phyloP scores from a whole-genome alignment of 129 eudicot species.

The Escallonia herrerae region DNA sequence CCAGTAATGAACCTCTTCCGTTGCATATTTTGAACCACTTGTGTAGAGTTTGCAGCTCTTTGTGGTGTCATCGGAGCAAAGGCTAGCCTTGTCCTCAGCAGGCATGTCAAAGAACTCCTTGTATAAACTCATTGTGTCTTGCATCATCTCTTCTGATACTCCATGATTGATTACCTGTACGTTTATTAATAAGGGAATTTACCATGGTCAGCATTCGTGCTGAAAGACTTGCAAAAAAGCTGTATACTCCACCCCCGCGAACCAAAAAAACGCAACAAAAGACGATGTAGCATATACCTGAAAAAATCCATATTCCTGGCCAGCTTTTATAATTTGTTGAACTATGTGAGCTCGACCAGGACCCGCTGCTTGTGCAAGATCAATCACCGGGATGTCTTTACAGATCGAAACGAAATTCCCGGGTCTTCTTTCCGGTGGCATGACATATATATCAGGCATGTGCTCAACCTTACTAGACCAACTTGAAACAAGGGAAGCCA shows the following conservation, averaged over 20 bases:
- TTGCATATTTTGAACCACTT: slow-evolving; percentile 20
- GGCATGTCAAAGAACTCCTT: slow-evolving; percentile 38
- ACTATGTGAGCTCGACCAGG: slow-evolving; percentile 10
- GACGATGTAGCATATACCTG: slow-evolving; percentile 26
- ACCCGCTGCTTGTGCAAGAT: slow-evolving; percentile 16
- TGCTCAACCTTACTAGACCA: slow-evolving; percentile 39
- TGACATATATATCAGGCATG: slow-evolving; percentile 34
- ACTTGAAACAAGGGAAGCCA: slow-evolving; percentile 21
- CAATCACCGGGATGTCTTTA: slow-evolving; percentile 39
- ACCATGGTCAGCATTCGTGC: too few relatives aligned
- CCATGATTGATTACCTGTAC: slow-evolving; percentile 41
- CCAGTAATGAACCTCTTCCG: slow-evolving; percentile 26
- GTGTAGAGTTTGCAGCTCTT: slow-evolving; percentile 28
- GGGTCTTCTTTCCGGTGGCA: slow-evolving; percentile 45
- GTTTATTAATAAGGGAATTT: too few relatives aligned
- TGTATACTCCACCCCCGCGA: too few relatives aligned
- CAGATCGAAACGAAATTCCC: slow-evolving; percentile 17
- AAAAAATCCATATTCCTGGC: slow-evolving; percentile 40
- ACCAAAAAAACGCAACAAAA: too few relatives aligned
- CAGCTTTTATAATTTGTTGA: slow-evolving; percentile 29
- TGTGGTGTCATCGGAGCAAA: slow-evolving; percentile 18
- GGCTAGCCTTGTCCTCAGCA: slow-evolving; percentile 23
- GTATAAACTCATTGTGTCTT: slow-evolving; percentile 27
- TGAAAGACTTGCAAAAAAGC: too few relatives aligned
- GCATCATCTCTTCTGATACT: slow-evolving; percentile 23